Conservation (phyloP, 495 filamentous ascomycete species). For the Bryoglossum gracile region DNA sequence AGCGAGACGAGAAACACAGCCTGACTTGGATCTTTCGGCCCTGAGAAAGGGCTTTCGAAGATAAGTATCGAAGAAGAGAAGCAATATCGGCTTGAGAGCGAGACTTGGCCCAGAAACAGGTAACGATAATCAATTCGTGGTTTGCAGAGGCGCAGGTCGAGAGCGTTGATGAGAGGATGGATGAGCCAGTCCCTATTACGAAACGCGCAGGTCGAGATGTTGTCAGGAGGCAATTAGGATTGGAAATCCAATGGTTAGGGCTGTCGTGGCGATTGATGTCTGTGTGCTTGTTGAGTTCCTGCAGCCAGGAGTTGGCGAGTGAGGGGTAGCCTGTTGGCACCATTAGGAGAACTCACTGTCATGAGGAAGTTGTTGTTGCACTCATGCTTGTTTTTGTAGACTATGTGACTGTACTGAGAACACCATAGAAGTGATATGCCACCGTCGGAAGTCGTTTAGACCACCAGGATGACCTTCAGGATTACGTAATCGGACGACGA, state of each 20-base stretch:
- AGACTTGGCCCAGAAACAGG: constrained; percentile 69
- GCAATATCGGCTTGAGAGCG: constrained; percentile 41
- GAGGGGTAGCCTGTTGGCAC: too few relatives aligned
- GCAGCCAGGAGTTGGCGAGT: constrained; percentile 2
- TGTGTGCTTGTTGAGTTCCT: background rate
- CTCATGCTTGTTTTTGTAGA: too few relatives aligned
- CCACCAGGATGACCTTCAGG: too few relatives aligned
- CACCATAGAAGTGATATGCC: too few relatives aligned
- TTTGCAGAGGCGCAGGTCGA: constrained; percentile 49
- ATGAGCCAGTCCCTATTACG: constrained; percentile 19
- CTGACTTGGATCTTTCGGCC: constrained; percentile 39
- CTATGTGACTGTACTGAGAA: too few relatives aligned
- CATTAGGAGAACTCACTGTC: too few relatives aligned
- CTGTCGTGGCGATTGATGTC: background rate
- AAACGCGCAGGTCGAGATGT: constrained; percentile 12
- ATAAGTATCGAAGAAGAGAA: constrained; percentile 14
- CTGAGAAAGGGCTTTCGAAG: constrained; percentile 21
- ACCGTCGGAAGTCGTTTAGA: too few relatives aligned
- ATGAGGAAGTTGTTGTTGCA: too few relatives aligned
- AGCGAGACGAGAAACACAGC: constrained; percentile 60
- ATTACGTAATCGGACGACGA: too few relatives aligned
- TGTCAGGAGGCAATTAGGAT: constrained; percentile 14
- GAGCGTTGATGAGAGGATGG: constrained; percentile 33
- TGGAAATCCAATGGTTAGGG: constrained; percentile 13
- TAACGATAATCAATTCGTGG: constrained; percentile 61